These are phyloP conservation scores for Boletus semigastroideus DNA, from an alignment of 1,284 basidiomycete genomes.

Conservation along the genomic window DNA sequence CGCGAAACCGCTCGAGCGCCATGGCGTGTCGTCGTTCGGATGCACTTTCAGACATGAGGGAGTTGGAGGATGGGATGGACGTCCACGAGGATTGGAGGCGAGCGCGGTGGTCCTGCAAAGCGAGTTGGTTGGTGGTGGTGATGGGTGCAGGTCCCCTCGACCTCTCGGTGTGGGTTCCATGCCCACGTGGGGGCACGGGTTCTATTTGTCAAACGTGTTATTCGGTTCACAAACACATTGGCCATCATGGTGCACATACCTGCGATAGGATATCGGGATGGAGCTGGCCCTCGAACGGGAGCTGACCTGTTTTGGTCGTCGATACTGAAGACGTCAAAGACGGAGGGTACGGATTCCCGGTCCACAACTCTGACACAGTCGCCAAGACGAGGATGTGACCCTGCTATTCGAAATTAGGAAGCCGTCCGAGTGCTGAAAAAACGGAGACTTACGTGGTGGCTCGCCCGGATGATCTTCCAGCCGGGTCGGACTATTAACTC, in stretches of 20 bases:
- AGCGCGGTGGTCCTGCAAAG: constrained; percentile 20
- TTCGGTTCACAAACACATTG: constrained; percentile 1
- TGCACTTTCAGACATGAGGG: constrained; percentile 44
- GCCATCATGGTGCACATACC: constrained; percentile 13
- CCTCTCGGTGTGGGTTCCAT: constrained; percentile 14
- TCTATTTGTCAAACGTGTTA: constrained; percentile 14
- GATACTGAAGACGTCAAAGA: constrained; percentile 31
- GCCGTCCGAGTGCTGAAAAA: background rate
- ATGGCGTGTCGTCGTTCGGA: constrained; percentile 37
- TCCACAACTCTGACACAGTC: constrained; percentile 20
- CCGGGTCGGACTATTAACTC: constrained; percentile 2
- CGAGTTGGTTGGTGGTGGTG: constrained; percentile 6
- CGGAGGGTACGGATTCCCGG: constrained; percentile 26
- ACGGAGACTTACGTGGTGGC: constrained; percentile 9
- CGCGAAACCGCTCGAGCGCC: constrained; percentile 33
- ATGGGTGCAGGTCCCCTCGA: constrained; percentile 19
- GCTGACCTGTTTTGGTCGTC: constrained; percentile 15
- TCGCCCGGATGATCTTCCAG: constrained; percentile 6
- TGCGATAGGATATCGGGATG: constrained; percentile 9
- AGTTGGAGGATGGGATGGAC: constrained; percentile 39
- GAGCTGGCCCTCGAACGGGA: constrained; percentile 7
- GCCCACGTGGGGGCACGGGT: constrained; percentile 13
- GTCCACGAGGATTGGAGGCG: constrained; percentile 28
- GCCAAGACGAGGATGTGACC: constrained; percentile 10
- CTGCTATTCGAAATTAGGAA: constrained; percentile 4